These are phyloP conservation scores for Penicillium sp. DNA, from an alignment of 2,329 filamentous ascomycete species.

Conservation along the genomic window DNA sequence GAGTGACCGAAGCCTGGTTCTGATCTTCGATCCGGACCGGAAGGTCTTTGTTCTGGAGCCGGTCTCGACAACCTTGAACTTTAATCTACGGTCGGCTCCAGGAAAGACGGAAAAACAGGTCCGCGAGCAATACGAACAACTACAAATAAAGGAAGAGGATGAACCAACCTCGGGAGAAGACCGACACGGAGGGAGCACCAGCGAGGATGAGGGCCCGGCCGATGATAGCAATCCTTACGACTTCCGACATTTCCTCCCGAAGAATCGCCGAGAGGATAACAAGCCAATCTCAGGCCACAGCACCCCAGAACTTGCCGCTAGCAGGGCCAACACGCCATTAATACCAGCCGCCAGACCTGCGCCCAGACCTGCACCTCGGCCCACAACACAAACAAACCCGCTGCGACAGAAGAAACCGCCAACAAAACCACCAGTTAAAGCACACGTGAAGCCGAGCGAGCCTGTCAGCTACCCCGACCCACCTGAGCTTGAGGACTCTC, in stretches of 20 bases:
- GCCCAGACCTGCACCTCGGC: slow-evolving; percentile 21
- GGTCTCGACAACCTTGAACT: slow-evolving; percentile 76
- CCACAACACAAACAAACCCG: slow-evolving; percentile 35
- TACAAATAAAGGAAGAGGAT: slow-evolving; percentile 47
- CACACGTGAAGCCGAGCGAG: slow-evolving; percentile 14
- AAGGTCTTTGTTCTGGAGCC: slow-evolving; percentile 80
- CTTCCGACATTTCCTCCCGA: slow-evolving; percentile 49
- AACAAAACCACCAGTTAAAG: slow-evolving; percentile 22
- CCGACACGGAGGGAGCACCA: slow-evolving; percentile 27
- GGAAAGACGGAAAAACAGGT: slow-evolving; percentile 65
- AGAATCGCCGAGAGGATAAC: slow-evolving; percentile 36
- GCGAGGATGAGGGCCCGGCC: slow-evolving; percentile 42
- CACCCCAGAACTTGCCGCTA: slow-evolving; percentile 37
- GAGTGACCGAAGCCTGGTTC: slow-evolving; percentile 42
- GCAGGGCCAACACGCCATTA: slow-evolving; percentile 36
- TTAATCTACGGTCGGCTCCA: slow-evolving; percentile 75
- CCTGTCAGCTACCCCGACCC: slow-evolving; percentile 27
- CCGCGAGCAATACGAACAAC: slow-evolving; percentile 64
- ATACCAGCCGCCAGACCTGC: slow-evolving; percentile 30
- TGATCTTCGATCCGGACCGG: slow-evolving; percentile 72
- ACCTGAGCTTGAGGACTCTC: slow-evolving; percentile 24
- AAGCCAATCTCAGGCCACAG: slow-evolving; percentile 36
- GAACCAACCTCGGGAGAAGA: slow-evolving; percentile 37
- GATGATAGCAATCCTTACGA: slow-evolving; percentile 50
- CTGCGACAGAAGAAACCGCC: slow-evolving; percentile 30